Conservation (phyloP, 2,329 filamentous ascomycete genomes). For the Diaporthe longicolla region DNA sequence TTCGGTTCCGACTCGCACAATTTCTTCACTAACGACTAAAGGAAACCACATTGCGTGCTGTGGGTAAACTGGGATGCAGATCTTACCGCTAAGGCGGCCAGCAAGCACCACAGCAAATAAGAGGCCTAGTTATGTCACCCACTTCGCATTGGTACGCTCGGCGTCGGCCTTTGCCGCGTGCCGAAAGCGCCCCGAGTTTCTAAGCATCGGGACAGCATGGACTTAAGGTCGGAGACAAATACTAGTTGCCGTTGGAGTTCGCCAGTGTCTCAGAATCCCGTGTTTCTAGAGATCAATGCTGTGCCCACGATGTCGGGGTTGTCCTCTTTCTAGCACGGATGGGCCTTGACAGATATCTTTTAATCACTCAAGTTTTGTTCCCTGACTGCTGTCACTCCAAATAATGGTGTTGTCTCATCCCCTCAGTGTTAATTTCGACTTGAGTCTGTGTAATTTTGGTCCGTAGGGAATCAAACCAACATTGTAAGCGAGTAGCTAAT, state of each 20-base stretch:
- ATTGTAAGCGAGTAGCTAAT: not conserved
- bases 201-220: not conserved
- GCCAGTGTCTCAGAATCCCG: not conserved
- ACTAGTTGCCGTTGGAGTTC: conserved; percentile 2
- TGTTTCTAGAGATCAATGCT: not conserved
- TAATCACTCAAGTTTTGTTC: not conserved
- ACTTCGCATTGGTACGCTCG: conserved; percentile 26
- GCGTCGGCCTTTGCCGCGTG: conserved; percentile 21
- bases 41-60: not conserved
- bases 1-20: conserved; percentile 30
- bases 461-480: not conserved
- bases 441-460: not conserved
- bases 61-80: conserved; percentile 20
- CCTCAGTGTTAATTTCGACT: not conserved
- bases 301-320: not conserved
- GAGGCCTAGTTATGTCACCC: not conserved
- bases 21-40: conserved; percentile 8
- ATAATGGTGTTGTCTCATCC: not conserved
- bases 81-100: conserved; percentile 1
- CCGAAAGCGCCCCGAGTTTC: conserved; percentile 25
- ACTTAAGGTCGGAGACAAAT: conserved; percentile 16
- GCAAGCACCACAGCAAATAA: not conserved
- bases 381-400: not conserved
- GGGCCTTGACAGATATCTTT: not conserved
- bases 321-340: not conserved